Evolutionary conservation across 306 rosid species (phyloP), one percentile per base, ranked within the genome.

Genomic region (Dryas drummondii): DNA sequence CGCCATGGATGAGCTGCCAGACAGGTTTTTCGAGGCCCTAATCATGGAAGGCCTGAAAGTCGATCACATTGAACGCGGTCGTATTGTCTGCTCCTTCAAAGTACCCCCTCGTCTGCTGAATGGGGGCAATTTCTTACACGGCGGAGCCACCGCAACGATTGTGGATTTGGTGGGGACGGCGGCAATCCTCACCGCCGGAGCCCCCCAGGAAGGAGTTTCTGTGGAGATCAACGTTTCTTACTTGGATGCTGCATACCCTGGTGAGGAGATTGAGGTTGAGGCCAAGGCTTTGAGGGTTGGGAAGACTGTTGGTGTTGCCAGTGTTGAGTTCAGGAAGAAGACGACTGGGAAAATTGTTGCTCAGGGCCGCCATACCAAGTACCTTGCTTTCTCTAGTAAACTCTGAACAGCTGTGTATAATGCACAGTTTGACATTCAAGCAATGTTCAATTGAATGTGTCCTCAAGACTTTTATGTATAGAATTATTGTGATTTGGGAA

Each of bases 151-250:
- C 5, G 97, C 96, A 47, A 54, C 99, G 42, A 78, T 94, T 70
- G 98, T 94, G 62, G 98, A 94, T 51, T 65, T 91, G 63, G 82
- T 94, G 4, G 97, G 98, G 0, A 87, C 93, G 2, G 97, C 94
- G 16, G 98, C 81, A 10, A 83, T 91, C 52, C 74, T 47, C 40
- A 75, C 89, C 45, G 58, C 75, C 5, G 98, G 98, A n/a, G 75
- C 75, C 84, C 57, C 60, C 22, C 68, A 2, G 1, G 61, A 80
- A 0, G 97, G 96, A 32, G 96, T 91, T 72, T 91, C 97, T 9
- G 91, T 91, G 17, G 97, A 94, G 83, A 94, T 94, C 71, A 90
- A 78, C 4, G 87, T 94, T 80, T 79, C 98, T 0, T 90, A 90
- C 60, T 73, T 94, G 77, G 98, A 88, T 82, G 89, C 97, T 74